Conservation (phyloP, 169 alveolate species). For the Plasmodium cynomolgi region DNA sequence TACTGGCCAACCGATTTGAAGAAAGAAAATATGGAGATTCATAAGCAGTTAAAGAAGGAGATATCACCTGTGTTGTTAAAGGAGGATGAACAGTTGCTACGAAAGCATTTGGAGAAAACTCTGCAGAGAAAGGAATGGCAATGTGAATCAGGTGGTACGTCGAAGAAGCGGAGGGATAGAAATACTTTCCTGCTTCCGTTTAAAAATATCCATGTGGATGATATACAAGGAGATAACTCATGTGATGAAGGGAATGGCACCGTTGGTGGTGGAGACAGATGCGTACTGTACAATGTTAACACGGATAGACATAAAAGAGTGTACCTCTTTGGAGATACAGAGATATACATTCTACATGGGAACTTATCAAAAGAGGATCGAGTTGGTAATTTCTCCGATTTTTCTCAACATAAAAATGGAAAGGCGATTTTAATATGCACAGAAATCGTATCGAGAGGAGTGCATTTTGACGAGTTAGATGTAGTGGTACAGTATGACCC, state of each 20-base stretch:
- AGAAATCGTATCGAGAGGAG: conserved; percentile 96
- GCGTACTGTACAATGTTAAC: background rate
- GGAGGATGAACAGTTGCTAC: conserved; percentile 28
- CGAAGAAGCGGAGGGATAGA: background rate
- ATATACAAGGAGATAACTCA: background rate
- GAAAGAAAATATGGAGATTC: conserved; percentile 36
- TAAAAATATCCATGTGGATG: conserved; percentile 65
- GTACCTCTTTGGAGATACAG: conserved; percentile 11
- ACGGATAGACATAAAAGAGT: conserved; percentile 38
- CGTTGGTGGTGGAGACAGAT: background rate
- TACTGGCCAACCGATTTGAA: conserved; percentile 82
- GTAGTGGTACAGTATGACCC: conserved; percentile 94
- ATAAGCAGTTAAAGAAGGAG: conserved; percentile 12
- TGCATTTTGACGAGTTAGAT: conserved; percentile 92
- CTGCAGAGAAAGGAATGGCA: background rate
- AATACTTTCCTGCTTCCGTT: background rate
- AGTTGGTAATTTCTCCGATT: conserved; percentile 75
- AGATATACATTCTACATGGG: conserved; percentile 82
- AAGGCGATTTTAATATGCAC: conserved; percentile 91
- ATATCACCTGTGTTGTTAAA: background rate
- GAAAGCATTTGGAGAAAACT: conserved; percentile 10
- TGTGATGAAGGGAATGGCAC: background rate
- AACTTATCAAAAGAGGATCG: conserved; percentile 81
- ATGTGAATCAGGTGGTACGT: background rate
- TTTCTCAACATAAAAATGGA: conserved; percentile 49